Percentiles rank a stretch among this genome's conserved stretches.
phyloP scores from a whole-genome alignment of 176 grass and related monocot species.

The Stipa capillata region DNA sequence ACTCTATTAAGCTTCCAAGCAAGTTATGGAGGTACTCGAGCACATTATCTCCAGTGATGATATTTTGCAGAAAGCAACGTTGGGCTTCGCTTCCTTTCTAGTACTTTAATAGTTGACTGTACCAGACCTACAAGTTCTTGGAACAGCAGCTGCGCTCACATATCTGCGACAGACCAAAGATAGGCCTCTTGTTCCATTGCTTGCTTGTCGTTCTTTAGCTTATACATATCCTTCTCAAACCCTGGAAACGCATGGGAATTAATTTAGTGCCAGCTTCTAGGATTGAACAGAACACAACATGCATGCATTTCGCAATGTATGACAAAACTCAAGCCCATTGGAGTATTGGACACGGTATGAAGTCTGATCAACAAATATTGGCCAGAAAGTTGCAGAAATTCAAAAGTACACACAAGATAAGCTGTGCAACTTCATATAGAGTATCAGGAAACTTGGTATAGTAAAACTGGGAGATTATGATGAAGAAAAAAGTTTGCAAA shows the following conservation, averaged over 20 bases:
- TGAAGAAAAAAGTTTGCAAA: neutral
- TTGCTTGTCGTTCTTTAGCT: slow-evolving; percentile 80
- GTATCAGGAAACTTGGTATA: neutral
- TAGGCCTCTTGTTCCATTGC: slow-evolving; percentile 79
- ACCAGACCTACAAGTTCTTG: neutral
- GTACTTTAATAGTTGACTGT: neutral
- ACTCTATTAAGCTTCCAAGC: neutral
- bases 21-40: neutral
- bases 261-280: too few relatives aligned
- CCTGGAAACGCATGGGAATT: slow-evolving; percentile 34
- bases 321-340: too few relatives aligned
- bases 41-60: neutral
- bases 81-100: neutral
- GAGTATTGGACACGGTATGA: too few relatives aligned
- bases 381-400: neutral
- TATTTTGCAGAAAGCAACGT: neutral
- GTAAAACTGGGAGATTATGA: neutral
- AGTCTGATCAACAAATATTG: too few relatives aligned
- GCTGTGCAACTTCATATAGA: neutral
- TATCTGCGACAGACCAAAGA: slow-evolving; percentile 88
- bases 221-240: slow-evolving; percentile 80
- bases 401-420: neutral
- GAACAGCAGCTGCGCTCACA: slow-evolving; percentile 38
- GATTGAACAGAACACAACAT: too few relatives aligned
- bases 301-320: too few relatives aligned